Evolutionary conservation across 164 flowering plant genomes (phyloP).

Genomic region (Umbilicus rupestris): DNA sequence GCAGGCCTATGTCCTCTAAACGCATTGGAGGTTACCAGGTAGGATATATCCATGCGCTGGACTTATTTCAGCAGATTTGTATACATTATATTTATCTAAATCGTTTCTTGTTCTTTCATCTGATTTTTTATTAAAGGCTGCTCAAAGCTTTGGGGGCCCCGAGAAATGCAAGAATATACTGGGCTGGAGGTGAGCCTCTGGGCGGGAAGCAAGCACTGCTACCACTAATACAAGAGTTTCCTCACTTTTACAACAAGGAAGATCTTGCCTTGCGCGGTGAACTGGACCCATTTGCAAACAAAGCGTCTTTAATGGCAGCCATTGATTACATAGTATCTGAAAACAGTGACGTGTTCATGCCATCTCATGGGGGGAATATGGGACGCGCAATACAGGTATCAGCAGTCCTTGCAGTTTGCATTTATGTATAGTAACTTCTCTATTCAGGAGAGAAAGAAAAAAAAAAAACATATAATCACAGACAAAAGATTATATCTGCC

Average conservation of each 20-base stretch:
- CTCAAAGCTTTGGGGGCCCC: slow-evolving; percentile 96
- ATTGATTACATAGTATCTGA: slow-evolving; percentile 77
- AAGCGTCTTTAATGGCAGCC: slow-evolving; percentile 88
- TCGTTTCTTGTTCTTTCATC: neutral
- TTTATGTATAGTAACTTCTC: neutral
- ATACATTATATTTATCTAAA: neutral
- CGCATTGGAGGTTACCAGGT: slow-evolving; percentile 80
- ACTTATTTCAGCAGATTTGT: neutral
- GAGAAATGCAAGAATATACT: slow-evolving; percentile 58
- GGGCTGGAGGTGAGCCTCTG: slow-evolving; percentile 91
- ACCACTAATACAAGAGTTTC: slow-evolving; percentile 63
- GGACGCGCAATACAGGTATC: slow-evolving; percentile 91
- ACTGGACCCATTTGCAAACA: slow-evolving; percentile 64
- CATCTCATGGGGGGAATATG: slow-evolving; percentile 99
- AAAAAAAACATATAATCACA: neutral
- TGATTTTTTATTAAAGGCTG: slow-evolving; percentile 31
- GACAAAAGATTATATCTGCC: neutral
- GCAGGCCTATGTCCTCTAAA: slow-evolving; percentile 95
- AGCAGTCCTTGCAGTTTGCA: neutral
- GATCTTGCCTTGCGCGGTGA: slow-evolving; percentile 87
- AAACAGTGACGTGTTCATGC: slow-evolving; percentile 87
- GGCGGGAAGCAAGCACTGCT: slow-evolving; percentile 78
- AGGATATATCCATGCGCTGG: neutral
- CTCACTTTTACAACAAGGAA: slow-evolving; percentile 77
- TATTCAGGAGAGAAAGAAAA: too few relatives aligned